These are phyloP conservation scores for Trametes versicolor DNA, from an alignment of 1,284 basidiomycete species.

Conservation along the genomic window DNA sequence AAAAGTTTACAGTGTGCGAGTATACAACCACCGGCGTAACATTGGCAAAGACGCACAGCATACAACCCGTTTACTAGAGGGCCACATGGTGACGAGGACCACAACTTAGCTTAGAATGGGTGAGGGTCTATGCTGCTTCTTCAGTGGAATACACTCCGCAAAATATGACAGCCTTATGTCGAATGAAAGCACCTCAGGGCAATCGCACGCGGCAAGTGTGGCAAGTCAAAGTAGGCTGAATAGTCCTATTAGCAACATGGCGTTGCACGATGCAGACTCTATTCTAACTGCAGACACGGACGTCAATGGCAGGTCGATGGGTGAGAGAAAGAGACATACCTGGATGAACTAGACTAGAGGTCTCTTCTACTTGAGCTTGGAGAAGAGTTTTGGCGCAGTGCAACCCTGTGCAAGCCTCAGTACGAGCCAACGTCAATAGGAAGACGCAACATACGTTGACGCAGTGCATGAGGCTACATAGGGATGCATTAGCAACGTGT, in stretches of 20 bases:
- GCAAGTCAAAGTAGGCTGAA: not conserved
- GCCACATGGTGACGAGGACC: no score
- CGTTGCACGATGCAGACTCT: slow-evolving; percentile 1
- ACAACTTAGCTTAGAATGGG: no score
- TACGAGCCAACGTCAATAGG: slow-evolving; percentile 18
- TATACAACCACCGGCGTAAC: no score
- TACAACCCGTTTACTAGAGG: not conserved
- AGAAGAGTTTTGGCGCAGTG: slow-evolving; percentile 84
- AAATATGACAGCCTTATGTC: no score
- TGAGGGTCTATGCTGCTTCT: no score
- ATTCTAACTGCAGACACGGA: not conserved
- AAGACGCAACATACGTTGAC: slow-evolving; percentile 70
- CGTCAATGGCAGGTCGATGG: not conserved
- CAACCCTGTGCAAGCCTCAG: slow-evolving; percentile 59
- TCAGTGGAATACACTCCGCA: no score
- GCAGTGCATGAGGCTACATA: slow-evolving; percentile 86
- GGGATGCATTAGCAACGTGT: slow-evolving; percentile 25
- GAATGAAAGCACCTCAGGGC: no score
- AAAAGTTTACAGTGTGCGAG: no score
- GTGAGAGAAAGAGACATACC: not conserved
- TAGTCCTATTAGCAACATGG: slow-evolving; percentile 15
- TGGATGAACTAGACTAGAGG: slow-evolving; percentile 8
- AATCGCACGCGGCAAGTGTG: not conserved
- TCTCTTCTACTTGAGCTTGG: slow-evolving; percentile 60
- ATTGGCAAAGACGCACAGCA: not conserved